These are phyloP conservation scores for Verticillium zaregamsianum DNA, from an alignment of 2,329 filamentous ascomycete species.

Conservation along the genomic window DNA sequence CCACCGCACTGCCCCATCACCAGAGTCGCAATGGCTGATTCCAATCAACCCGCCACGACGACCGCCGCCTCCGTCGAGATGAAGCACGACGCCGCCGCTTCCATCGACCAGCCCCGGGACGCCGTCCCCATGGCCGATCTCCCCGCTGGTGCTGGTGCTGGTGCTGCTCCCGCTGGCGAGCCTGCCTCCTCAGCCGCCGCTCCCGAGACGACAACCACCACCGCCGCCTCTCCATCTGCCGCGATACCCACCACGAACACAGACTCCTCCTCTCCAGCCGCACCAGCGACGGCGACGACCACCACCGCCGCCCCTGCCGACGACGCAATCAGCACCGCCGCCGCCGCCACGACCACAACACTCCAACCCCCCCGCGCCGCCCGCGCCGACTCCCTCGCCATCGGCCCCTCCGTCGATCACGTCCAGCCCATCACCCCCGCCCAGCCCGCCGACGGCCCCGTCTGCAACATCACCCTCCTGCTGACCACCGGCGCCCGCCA, in stretches of 20 bases:
- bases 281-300: neutral
- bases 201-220: slow-evolving; percentile 5
- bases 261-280: neutral
- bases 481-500: slow-evolving; percentile 78
- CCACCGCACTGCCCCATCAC: neutral
- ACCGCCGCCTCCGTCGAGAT: neutral
- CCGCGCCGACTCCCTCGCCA: slow-evolving; percentile 31
- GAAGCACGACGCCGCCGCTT: slow-evolving; percentile 18
- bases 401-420: slow-evolving; percentile 39
- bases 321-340: slow-evolving; percentile 10
- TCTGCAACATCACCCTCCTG: slow-evolving; percentile 75
- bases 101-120: slow-evolving; percentile 29
- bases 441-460: slow-evolving; percentile 28
- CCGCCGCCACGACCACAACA: slow-evolving; percentile 12
- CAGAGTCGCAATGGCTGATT: slow-evolving; percentile 10
- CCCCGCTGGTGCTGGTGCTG: slow-evolving; percentile 14
- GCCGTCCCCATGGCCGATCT: slow-evolving; percentile 33
- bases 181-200: slow-evolving; percentile 1
- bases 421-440: slow-evolving; percentile 29
- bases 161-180: slow-evolving; percentile 5
- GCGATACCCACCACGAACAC: neutral
- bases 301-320: slow-evolving; percentile 14
- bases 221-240: slow-evolving; percentile 2
- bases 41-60: slow-evolving; percentile 2
- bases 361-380: neutral